These are phyloP conservation scores for Coccomyxa subellipsoidea DNA, from an alignment of 163 green algal species.

Conservation along the genomic window DNA sequence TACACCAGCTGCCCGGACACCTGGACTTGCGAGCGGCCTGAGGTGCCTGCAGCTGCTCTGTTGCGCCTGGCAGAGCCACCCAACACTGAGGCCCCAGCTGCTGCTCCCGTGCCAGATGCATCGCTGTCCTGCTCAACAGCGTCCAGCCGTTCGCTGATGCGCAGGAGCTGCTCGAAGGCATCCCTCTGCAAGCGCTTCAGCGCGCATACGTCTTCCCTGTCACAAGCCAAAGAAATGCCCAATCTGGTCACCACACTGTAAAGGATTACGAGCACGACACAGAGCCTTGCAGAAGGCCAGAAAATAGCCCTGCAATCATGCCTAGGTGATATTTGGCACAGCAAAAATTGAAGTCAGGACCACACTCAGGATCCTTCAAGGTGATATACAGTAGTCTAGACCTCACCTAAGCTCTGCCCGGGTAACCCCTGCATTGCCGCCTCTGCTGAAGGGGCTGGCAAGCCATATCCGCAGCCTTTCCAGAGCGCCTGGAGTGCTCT, in stretches of 20 bases:
- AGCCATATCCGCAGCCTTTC: not conserved
- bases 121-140: not conserved
- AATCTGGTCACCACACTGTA: not conserved
- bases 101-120: not conserved
- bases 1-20: not conserved
- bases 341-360: too few species aligned
- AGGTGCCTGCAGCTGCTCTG: not conserved
- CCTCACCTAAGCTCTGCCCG: not conserved
- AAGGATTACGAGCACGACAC: not conserved
- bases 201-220: not conserved
- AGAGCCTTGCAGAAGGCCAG: not conserved
- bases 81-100: not conserved
- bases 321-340: not conserved
- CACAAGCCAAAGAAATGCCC: not conserved
- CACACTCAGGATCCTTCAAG: too few species aligned
- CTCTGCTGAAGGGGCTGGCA: not conserved
- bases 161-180: constrained; percentile 7
- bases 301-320: not conserved
- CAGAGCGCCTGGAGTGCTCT: not conserved
- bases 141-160: not conserved
- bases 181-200: constrained; percentile 7
- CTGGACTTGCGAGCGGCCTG: not conserved
- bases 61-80: not conserved
- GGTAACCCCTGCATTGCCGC: not conserved
- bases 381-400: too few species aligned